These are phyloP conservation scores for Penicillium sp. DNA, from an alignment of 2,329 filamentous ascomycete species.

Conservation along the genomic window DNA sequence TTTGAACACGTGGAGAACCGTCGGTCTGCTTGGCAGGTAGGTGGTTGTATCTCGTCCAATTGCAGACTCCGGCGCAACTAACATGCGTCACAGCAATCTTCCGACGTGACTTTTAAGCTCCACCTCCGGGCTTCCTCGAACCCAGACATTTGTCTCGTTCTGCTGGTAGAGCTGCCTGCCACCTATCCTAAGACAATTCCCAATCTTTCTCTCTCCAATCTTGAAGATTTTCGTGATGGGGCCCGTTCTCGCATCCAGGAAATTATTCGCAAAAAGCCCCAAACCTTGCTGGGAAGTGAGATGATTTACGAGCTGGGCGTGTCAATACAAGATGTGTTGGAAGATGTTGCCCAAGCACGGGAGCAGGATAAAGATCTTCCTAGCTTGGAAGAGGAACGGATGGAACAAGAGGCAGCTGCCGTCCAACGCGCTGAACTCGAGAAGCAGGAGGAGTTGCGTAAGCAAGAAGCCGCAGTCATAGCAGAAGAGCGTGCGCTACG, in stretches of 20 bases:
- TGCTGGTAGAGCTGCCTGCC: constrained; percentile 77
- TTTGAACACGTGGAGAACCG: constrained; percentile 68
- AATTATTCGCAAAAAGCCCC: constrained; percentile 63
- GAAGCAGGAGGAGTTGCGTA: constrained; percentile 45
- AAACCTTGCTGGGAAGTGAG: constrained; percentile 56
- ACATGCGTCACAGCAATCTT: constrained; percentile 56
- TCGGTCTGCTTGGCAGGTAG: constrained; percentile 76
- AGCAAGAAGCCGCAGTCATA: constrained; percentile 39
- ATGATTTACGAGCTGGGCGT: constrained; percentile 60
- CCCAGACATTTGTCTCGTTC: constrained; percentile 61
- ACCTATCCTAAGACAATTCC: constrained; percentile 86
- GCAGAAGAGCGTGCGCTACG: constrained; percentile 39
- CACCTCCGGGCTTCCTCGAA: constrained; percentile 68
- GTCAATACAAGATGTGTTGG: constrained; percentile 63
- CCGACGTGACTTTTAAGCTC: constrained; percentile 73
- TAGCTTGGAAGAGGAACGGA: constrained; percentile 83
- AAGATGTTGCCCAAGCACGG: constrained; percentile 75
- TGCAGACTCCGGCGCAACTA: constrained; percentile 1
- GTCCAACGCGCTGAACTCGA: constrained; percentile 49
- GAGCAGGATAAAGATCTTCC: constrained; percentile 70
- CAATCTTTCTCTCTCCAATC: constrained; percentile 61
- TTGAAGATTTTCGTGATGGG: constrained; percentile 60
- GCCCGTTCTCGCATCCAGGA: constrained; percentile 65
- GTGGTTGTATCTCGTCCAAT: constrained; percentile 15
- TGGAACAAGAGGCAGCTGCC: constrained; percentile 69